These are phyloP conservation scores for Termitomyces heimii DNA, from an alignment of 768 basidiomycete species.

Conservation along the genomic window DNA sequence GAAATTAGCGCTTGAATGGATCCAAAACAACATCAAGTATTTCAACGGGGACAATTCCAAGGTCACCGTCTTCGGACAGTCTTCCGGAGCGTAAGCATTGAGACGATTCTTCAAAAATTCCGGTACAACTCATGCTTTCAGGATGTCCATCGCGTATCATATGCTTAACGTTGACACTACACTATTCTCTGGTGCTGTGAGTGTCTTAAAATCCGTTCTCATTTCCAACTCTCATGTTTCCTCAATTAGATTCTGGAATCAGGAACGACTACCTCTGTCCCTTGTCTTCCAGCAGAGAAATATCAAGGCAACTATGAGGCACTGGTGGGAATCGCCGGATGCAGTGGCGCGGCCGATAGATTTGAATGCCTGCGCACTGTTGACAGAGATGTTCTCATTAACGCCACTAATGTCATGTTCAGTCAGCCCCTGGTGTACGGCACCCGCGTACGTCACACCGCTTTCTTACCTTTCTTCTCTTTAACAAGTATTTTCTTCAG, in stretches of 20 bases:
- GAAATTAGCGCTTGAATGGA: slow-evolving; percentile 42
- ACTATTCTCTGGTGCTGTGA: slow-evolving; percentile 28
- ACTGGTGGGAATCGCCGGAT: slow-evolving; percentile 28
- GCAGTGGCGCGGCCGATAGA: slow-evolving; percentile 23
- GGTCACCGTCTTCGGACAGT: slow-evolving; percentile 51
- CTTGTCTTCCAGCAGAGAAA: slow-evolving; percentile 23
- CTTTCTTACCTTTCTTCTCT: not conserved
- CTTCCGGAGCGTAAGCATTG: slow-evolving; percentile 42
- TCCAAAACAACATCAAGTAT: slow-evolving; percentile 49
- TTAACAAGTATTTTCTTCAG: not conserved
- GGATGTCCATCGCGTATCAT: slow-evolving; percentile 29
- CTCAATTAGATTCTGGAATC: slow-evolving; percentile 35
- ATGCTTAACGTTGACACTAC: slow-evolving; percentile 23
- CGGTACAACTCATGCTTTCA: not conserved
- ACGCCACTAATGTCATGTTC: slow-evolving; percentile 14
- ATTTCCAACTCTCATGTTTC: not conserved
- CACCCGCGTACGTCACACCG: slow-evolving; percentile 10
- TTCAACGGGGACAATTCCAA: slow-evolving; percentile 40
- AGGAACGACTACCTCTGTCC: slow-evolving; percentile 24
- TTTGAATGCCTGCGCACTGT: slow-evolving; percentile 18
- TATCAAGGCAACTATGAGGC: slow-evolving; percentile 30
- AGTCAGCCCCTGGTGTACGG: slow-evolving; percentile 11
- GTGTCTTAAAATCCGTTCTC: not conserved
- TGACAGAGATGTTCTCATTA: slow-evolving; percentile 11
- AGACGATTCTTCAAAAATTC: slow-evolving; percentile 14